Base-by-base conservation (phyloP, 1,284 basidiomycete species). In the Mycena sp. region DNA sequence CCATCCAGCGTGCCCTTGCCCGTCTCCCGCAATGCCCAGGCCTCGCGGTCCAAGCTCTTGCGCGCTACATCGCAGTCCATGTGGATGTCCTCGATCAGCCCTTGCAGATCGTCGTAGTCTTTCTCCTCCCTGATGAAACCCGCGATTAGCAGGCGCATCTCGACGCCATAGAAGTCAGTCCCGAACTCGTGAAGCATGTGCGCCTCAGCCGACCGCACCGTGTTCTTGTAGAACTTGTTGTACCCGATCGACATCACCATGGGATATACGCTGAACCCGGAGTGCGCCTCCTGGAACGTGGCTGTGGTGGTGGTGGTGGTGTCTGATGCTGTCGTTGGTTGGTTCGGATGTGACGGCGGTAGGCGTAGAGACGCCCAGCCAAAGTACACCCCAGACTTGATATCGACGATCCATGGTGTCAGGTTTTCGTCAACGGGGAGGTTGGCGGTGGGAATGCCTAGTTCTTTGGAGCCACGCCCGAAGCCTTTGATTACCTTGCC, bases 231-330 rank as follows among this genome's bases (percentile, higher is more conserved):
- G 44, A 71, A 68, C 29, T 25, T 17, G 62, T 71, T 72, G 67
- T 63, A 69, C 57, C 65, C 63, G 63, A 72, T 72, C 43, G 70
- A 72, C 70, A 72, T 69, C 58, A 72, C 70, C 70, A 72, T 72
- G 63, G 71, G 67, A 66, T 70, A 71, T 64, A 70, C 23, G 59
- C 62, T 69, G 67, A 70, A 70, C 58, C 58, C 63, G 55, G 67
- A 40, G 16, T 16, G 41, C 21, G 48, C 23, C 28, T 44, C 44
- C 54, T 45, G 32, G 25, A 55, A 40, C 30, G 58, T 50, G 21
- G 63, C 46, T 17, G 63, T 52, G 17, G 64, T 56, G 43, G 43
- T 19, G 49, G 53, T 30, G 63, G n/a, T n/a, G n/a, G n/a, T n/a
- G n/a, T 60, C 57, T 44, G 68, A 61, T 40, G 57, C 21, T 53